These are phyloP conservation scores for Plasmodium sp. DNA, from an alignment of 169 alveolate species.

Conservation along the genomic window DNA sequence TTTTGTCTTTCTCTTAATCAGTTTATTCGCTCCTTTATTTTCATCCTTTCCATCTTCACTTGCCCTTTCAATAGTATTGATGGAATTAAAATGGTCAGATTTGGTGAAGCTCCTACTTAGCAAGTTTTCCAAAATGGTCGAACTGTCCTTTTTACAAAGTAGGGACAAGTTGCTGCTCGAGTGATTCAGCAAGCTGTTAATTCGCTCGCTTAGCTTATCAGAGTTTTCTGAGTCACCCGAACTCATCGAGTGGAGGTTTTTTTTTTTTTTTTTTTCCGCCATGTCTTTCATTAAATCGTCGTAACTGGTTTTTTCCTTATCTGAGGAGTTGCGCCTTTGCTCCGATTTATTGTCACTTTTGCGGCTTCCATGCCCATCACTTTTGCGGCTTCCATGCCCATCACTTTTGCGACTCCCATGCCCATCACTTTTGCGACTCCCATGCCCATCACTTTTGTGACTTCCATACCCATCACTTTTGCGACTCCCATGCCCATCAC, in stretches of 20 bases:
- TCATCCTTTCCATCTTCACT: conserved; percentile 8
- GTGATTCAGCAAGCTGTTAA: conserved; percentile 43
- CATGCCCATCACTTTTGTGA: neutral
- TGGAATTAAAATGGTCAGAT: conserved; percentile 34
- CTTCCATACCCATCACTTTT: neutral
- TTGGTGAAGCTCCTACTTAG: conserved; percentile 32
- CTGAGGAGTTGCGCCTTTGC: neutral
- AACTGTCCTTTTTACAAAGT: conserved; percentile 18
- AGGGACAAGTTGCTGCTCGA: conserved; percentile 17
- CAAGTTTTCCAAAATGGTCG: conserved; percentile 40
- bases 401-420: neutral
- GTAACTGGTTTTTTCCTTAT: neutral
- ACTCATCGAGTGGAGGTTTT: neutral
- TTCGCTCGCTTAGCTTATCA: conserved; percentile 51
- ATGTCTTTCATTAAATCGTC: neutral
- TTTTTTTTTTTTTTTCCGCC: neutral
- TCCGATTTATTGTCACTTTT: neutral
- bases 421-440: too few relatives aligned
- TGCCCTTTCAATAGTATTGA: conserved; percentile 18
- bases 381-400: neutral
- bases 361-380: neutral
- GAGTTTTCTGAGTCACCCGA: conserved; percentile 18
- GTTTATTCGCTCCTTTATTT: neutral
- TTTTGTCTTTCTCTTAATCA: neutral
- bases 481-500: neutral